Evolutionary conservation across 2,329 filamentous ascomycete species (phyloP), one percentile per base, ranked within the genome.

Genomic region (Setomelanomma holmii): DNA sequence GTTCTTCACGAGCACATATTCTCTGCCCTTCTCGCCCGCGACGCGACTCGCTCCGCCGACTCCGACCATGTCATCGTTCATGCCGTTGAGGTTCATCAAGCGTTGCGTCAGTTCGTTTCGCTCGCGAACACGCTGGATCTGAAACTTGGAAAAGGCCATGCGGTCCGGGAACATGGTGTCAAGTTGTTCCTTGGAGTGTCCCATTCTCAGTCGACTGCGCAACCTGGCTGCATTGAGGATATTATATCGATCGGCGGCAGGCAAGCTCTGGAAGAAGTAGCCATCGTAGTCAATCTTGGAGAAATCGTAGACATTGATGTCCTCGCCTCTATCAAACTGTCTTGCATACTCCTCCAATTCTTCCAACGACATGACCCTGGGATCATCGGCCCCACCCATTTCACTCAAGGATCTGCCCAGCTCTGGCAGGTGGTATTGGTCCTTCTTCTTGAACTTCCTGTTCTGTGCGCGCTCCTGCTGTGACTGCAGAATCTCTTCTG

Each of bases 271-370:
- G 78, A 99, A 99, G 76, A 99, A 99, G 11, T 93, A 87, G 61
- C 93, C 91, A 61, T 98, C 90, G 67, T 98, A 99, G 71, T 99
- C 95, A 64, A 99, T 99, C 76, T 98, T 98, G 69, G 90, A 96
- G 71, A 99, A 99, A 76, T 98, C 93, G 75, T 98, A 98, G 4
- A 82, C 77, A 52, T 81, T 81, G 71, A 98, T 89, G 71, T 98
- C 93, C 75, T 98, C 92, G 48, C 95, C 95, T 55, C 86, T 86
- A 66, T 97, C 86, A 67, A 98, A 98, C 59, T 98, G 93, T 45
- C 88, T 83, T 3, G 96, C 93, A 71, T 99, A 99, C 61, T 93
- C 89, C 75, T 98, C 91, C 52, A 99, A 78, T 71, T 99, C 93
- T 68, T 96, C 91, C 20, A 96, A 84, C 46, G 89, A 96, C 95